Percentiles rank a stretch among this genome's conserved stretches.
These are phyloP conservation scores for Eutypa lata DNA, from an alignment of 2,329 filamentous ascomycete genomes.

Conservation along the genomic window DNA sequence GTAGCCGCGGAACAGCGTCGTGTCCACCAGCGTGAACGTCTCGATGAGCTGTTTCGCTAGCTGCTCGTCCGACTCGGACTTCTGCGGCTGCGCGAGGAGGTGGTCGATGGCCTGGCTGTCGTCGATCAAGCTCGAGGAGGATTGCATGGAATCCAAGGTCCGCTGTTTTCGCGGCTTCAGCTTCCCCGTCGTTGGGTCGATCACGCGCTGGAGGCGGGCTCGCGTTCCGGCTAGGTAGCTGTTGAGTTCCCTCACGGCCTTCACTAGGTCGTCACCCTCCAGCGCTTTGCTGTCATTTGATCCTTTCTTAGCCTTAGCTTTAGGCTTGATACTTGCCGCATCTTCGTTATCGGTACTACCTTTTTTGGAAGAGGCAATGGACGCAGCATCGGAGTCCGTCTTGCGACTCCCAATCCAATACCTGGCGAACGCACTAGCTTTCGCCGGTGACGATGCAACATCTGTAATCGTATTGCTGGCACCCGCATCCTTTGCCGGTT, in stretches of 20 bases:
- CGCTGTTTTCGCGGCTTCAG: constrained; percentile 47
- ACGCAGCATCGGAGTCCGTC: constrained; percentile 51
- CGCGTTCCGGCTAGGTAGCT: constrained; percentile 87
- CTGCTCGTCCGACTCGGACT: constrained; percentile 50
- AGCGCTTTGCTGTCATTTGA: constrained; percentile 49
- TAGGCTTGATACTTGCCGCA: constrained; percentile 47
- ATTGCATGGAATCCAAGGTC: background rate
- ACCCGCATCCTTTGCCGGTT: constrained; percentile 22
- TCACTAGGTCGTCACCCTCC: constrained; percentile 79
- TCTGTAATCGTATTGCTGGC: constrained; percentile 17
- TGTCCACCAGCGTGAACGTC: constrained; percentile 85
- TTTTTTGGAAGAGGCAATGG: constrained; percentile 57
- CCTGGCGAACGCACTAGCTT: constrained; percentile 49
- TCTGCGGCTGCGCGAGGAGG: constrained; percentile 39
- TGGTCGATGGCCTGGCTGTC: constrained; percentile 30
- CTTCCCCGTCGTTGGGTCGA: constrained; percentile 61
- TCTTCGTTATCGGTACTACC: constrained; percentile 51
- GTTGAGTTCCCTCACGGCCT: constrained; percentile 78
- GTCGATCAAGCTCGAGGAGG: constrained; percentile 54
- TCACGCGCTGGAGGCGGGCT: constrained; percentile 57
- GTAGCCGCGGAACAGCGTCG: constrained; percentile 88
- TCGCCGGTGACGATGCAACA: constrained; percentile 36
- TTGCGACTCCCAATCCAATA: constrained; percentile 50
- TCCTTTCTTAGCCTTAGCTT: constrained; percentile 37
- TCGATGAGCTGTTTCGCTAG: constrained; percentile 70